Evolutionary conservation across 1,139 yeast species (phyloP), one percentile per base, ranked within the genome.

Genomic region (Spencermartinsiella ligniputridi): DNA sequence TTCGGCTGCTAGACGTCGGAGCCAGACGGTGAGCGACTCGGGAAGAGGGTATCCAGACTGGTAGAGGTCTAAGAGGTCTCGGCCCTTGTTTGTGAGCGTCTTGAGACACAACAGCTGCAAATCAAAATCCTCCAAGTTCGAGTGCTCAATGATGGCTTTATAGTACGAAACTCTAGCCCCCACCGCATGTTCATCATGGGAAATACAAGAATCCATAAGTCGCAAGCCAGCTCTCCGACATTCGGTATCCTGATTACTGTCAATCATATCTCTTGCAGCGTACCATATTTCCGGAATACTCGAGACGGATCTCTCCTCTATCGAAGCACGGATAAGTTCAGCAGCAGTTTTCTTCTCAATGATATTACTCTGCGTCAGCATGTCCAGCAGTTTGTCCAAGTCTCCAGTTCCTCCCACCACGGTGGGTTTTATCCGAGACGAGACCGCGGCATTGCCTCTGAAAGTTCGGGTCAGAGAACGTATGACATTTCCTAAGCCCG

Each of bases 221-320:
- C 70, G 62, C 22, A 86, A 60, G 0, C 81, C 81, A 1, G 77
- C 74, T 33, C 76, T 63, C 39, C 95, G 69, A 20, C 67, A 59
- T 19, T 77, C 72, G 2, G 69, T 55, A 3, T 70, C 64, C 11
- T 70, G 62, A 12, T 65, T 64, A 0, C 68, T 60, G 6, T 70
- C 69, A 41, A 84, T 71, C 63, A 83, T 66, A 46, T 76, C 79
- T 51, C 78, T 68, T 0, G 83, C 82, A 45, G 79, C 66, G 57
- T 82, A 79, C 96, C 96, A 87, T 3, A 86, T 72, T 53, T 84
- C 90, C 0, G 85, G 82, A 3, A 84, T 71, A 2, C 83, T 76
- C 0, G 83, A 72, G 2, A 81, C 72, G 6, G 82, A 70, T 43
- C 72, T 74, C 37, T 72, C 74, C 35, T 72, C 72, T 3, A 86